phyloP scores from a whole-genome alignment of 139 green algal species.

The Haematococcus sp. region DNA sequence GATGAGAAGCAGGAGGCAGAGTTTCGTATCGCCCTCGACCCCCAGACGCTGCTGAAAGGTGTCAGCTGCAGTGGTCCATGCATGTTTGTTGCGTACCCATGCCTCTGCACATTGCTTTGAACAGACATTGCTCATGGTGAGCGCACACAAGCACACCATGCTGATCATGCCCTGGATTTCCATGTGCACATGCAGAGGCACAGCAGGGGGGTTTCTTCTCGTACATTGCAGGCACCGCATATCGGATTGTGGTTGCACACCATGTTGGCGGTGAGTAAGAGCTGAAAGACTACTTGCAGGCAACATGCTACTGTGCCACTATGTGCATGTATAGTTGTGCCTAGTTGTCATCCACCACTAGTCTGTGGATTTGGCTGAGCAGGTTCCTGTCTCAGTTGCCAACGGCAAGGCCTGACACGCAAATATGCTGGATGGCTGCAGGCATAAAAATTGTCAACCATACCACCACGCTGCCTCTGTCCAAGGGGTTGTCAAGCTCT shows the following conservation, averaged over 20 bases:
- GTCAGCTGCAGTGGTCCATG: not conserved
- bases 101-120: too few relatives aligned
- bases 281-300: not conserved
- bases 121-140: too few relatives aligned
- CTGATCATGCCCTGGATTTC: not conserved
- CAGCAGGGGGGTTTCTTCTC: conserved; percentile 60
- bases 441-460: conserved; percentile 64
- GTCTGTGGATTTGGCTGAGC: too few relatives aligned
- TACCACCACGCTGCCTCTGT: conserved; percentile 62
- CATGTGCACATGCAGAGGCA: conserved; percentile 35
- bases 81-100: too few relatives aligned
- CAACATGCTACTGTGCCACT: not conserved
- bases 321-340: not conserved
- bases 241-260: conserved; percentile 48
- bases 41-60: not conserved
- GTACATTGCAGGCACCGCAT: conserved; percentile 62
- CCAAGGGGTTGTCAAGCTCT: conserved; percentile 69
- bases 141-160: too few relatives aligned
- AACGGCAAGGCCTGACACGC: too few relatives aligned
- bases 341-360: too few relatives aligned
- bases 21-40: not conserved
- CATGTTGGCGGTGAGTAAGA: conserved; percentile 16
- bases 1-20: not conserved
- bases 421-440: too few relatives aligned
- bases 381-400: too few relatives aligned